Base-by-base conservation (phyloP, 2,329 filamentous ascomycete species). In the Apiospora arundinis region DNA sequence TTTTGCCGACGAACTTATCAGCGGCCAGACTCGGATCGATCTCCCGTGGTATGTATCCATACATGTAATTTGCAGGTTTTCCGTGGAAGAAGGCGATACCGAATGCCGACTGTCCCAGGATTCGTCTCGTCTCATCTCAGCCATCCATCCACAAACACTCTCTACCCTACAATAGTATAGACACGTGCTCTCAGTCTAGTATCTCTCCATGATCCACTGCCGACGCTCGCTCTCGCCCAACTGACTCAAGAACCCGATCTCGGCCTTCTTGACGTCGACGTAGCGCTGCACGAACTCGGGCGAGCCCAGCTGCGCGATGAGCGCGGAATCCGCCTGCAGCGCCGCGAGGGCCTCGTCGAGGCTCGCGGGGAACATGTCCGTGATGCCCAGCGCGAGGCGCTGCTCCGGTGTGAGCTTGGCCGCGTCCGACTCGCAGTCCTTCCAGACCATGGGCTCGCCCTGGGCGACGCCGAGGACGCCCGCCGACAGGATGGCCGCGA, bases 121-220 rank as follows among this genome's bases (percentile, higher is more conserved):
- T 18, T 46, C 44, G 18, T 46, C 2, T 46, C 40, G 12, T 14
- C 40, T 14, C 8, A 14, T 32, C 32, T 32, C 6, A 6, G 3
- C 32, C 6, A 6, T 32, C 32, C 32, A 32, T 32, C 32, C 32
- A 3, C 32, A 32, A 3, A 32, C 32, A 32, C 32, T 32, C 32
- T 32, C 32, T 32, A 6, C 6, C 32, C 6, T 32, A 4, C 32
- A 4, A 6, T 32, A 32, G 3, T 32, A 6, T 6, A 32, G 6
- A 32, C 32, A 23, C 46, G 3, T n/a, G 11, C 6, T 32, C 6
- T 52, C 49, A 16, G 32, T 2, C 70, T 40, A 92, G 77, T 93
- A 94, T 74, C 91, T 83, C 77, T 92, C 90, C 73, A 93, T 85
- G 70, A 93, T 80, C 89, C 91, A 94, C 18, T 83, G 79, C 74